A percentile compares a stretch with the other conserved stretches of the same genome.
Conservation (phyloP, 2,329 filamentous ascomycete genomes). For the Cercospora sp. region DNA sequence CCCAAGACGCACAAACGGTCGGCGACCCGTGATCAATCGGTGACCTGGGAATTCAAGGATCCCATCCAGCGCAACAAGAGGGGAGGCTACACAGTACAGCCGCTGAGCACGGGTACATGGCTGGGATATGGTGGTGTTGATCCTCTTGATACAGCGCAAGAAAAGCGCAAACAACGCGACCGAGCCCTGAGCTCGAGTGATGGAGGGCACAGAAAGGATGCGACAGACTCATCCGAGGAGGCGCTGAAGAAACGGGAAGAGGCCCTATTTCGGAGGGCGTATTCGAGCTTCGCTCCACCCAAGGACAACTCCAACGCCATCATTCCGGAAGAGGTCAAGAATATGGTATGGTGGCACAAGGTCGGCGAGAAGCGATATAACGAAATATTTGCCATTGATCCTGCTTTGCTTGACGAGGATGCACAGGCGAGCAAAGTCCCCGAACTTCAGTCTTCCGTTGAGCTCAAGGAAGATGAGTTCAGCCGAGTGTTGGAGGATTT, state of each 20-base stretch:
- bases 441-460: constrained; percentile 29
- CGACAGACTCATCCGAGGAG: constrained; percentile 38
- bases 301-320: constrained; percentile 72
- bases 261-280: constrained; percentile 71
- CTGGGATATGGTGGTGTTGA: constrained; percentile 55
- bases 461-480: constrained; percentile 40
- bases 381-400: constrained; percentile 60
- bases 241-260: constrained; percentile 63
- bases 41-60: constrained; percentile 49
- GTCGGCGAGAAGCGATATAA: constrained; percentile 66
- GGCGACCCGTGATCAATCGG: constrained; percentile 57
- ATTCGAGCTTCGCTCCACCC: constrained; percentile 76
- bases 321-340: constrained; percentile 65
- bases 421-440: constrained; percentile 30
- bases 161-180: constrained; percentile 68
- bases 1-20: constrained; percentile 67
- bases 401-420: constrained; percentile 41
- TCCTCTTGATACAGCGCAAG: constrained; percentile 50
- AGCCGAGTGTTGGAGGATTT: constrained; percentile 31
- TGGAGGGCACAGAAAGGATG: constrained; percentile 50
- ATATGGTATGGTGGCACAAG: constrained; percentile 74
- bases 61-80: constrained; percentile 36
- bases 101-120: constrained; percentile 67
- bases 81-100: constrained; percentile 65
- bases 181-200: constrained; percentile 66